A percentile compares a stretch with the other conserved stretches of the same genome.
Conservation (phyloP, 495 filamentous ascomycete species). For the Podospora anserina region DNA sequence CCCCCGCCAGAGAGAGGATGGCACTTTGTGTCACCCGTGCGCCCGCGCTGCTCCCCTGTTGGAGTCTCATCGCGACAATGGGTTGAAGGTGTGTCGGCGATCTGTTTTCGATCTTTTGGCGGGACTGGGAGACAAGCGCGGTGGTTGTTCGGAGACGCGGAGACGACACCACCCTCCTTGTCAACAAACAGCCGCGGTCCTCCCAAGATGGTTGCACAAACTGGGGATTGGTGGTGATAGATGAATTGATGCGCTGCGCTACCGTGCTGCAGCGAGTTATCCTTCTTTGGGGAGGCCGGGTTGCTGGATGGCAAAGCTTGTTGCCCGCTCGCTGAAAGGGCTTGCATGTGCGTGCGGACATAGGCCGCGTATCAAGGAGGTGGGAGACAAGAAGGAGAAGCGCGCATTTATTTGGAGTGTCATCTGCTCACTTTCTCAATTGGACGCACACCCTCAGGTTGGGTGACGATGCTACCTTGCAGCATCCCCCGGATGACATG, state of each 20-base stretch:
- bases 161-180: neutral
- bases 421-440: neutral
- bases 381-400: neutral
- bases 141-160: slow-evolving; percentile 1
- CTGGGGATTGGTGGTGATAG: neutral
- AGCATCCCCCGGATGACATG: neutral
- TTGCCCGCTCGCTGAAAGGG: neutral
- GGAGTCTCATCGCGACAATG: neutral
- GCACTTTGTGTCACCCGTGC: neutral
- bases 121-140: neutral
- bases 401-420: neutral
- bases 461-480: neutral
- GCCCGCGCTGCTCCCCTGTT: neutral
- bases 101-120: neutral
- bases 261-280: neutral
- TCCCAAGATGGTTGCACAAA: neutral
- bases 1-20: neutral
- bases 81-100: neutral
- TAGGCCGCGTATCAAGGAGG: neutral
- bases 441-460: neutral
- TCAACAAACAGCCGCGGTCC: neutral
- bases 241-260: slow-evolving; percentile 1
- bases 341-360: neutral
- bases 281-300: neutral
- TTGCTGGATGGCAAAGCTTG: neutral